phyloP scores from a whole-genome alignment of 768 basidiomycete genomes.

The Leucocoprinus sp. region DNA sequence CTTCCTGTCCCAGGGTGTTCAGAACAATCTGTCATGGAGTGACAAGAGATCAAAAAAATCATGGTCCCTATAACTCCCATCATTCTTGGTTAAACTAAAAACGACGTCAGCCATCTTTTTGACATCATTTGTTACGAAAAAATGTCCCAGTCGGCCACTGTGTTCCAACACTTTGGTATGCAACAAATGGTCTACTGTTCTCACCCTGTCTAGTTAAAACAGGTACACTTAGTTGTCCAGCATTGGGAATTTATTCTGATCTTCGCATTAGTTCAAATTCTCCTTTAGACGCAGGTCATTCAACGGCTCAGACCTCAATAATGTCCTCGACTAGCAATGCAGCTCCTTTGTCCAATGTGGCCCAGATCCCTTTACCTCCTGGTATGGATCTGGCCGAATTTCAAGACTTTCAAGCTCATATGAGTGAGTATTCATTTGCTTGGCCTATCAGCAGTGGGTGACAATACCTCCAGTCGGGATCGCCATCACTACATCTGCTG shows the following conservation, averaged over 20 bases:
- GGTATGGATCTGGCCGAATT: constrained; percentile 1
- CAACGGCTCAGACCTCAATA: background rate
- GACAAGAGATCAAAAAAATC: too few species aligned
- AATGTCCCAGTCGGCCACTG: too few species aligned
- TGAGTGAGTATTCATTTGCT: background rate
- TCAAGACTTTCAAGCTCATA: constrained; percentile 2
- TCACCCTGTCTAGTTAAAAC: background rate
- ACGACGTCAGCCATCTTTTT: too few species aligned
- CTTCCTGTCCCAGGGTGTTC: too few species aligned
- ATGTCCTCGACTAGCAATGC: background rate
- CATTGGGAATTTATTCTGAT: too few species aligned
- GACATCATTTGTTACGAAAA: too few species aligned
- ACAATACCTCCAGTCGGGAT: constrained; percentile 3
- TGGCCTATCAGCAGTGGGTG: background rate
- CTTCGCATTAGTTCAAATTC: too few species aligned
- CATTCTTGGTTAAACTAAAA: too few species aligned
- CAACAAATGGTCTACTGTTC: background rate
- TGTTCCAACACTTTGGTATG: too few species aligned
- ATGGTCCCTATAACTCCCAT: too few species aligned
- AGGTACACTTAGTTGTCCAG: background rate
- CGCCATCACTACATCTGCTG: constrained; percentile 5
- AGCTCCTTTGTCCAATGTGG: background rate
- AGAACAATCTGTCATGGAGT: too few species aligned
- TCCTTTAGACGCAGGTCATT: background rate
- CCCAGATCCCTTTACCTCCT: constrained; percentile 3